Evolutionary conservation across 371 early-diverging fungal genomes (phyloP), one percentile per base, ranked within the genome.

Genomic region (Actinomortierella ambigua): DNA sequence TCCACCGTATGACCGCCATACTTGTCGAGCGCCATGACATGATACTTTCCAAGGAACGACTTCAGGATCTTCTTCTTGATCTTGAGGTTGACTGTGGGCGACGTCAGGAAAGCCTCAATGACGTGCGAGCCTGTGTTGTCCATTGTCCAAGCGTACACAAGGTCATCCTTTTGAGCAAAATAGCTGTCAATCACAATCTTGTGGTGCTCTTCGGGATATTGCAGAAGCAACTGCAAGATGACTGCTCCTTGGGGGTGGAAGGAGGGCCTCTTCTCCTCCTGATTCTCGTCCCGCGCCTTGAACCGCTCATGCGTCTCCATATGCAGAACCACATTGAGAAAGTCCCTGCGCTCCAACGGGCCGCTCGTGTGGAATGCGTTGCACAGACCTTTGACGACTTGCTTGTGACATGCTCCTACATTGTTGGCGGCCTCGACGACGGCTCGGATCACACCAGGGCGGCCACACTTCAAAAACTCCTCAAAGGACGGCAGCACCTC

Each of bases 1-100:
- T 95, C 95, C 8, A 94, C 83, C 15, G 93, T 77, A 57, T 90
- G 91, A 41, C 90, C 88, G 40, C 93, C 94, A 65, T 85, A 93
- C 62, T 88, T 88, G 65, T 94, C 91, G 51, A 79, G 65, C 3
- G 91, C 88, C 44, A 93, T 63, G 6, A 75, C 69, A 34, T 82
- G 84, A 63, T 83, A 90, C 50, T 79, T 76, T 7, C 84, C 85
- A 18, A 77, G 53, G 56, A 90, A 81, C 54, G 79, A 79, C 58
- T 81, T 79, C 18, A 92, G 56, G 13, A 93, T 76, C 77, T 86
- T 86, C 60, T 88, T 84, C 66, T 91, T 91, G 50, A 85, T 80
- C 56, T 86, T 87, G 3, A 66, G 50, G 27, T 82, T 80, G 23
- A 91, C 77, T 17, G 81, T 77, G 0, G 81, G 69, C 8, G 87